A percentile compares a stretch with the other conserved stretches of the same genome.
Conservation (phyloP, 495 filamentous ascomycete species). For the Lasiosphaeria hispida region DNA sequence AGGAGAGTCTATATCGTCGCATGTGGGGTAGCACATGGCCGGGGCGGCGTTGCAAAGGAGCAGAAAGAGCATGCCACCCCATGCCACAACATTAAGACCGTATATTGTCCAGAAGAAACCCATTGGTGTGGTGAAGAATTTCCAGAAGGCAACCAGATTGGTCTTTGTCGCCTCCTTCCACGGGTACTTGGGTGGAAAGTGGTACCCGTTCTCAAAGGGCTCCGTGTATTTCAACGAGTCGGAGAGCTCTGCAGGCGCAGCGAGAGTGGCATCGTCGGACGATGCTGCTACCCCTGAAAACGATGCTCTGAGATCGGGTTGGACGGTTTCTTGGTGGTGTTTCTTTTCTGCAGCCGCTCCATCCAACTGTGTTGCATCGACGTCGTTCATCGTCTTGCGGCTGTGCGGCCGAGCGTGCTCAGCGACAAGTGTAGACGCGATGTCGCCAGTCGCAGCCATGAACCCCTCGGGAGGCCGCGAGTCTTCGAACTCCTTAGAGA, state of each 20-base stretch:
- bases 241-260: neutral
- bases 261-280: constrained; percentile 16
- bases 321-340: neutral
- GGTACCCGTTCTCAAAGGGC: constrained; percentile 59
- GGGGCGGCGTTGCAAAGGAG: constrained; percentile 72
- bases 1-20: constrained; percentile 70
- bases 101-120: constrained; percentile 77
- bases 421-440: constrained; percentile 26
- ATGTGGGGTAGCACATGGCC: constrained; percentile 73
- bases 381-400: neutral
- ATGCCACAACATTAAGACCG: constrained; percentile 76
- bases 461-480: constrained; percentile 51
- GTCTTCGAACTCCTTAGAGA: constrained; percentile 46
- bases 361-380: no score
- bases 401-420: neutral
- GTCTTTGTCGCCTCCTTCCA: constrained; percentile 57
- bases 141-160: constrained; percentile 55
- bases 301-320: no score
- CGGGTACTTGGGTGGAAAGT: constrained; percentile 66
- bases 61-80: constrained; percentile 89
- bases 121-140: constrained; percentile 57
- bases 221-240: constrained; percentile 10
- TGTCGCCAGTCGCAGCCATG: constrained; percentile 51
- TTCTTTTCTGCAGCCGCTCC: neutral
- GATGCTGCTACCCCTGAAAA: constrained; percentile 5